A percentile compares a stretch with the other conserved stretches of the same genome.
These are phyloP conservation scores for Discostella stelligeroides DNA, from an alignment of 108 stramenopile species.

Conservation along the genomic window DNA sequence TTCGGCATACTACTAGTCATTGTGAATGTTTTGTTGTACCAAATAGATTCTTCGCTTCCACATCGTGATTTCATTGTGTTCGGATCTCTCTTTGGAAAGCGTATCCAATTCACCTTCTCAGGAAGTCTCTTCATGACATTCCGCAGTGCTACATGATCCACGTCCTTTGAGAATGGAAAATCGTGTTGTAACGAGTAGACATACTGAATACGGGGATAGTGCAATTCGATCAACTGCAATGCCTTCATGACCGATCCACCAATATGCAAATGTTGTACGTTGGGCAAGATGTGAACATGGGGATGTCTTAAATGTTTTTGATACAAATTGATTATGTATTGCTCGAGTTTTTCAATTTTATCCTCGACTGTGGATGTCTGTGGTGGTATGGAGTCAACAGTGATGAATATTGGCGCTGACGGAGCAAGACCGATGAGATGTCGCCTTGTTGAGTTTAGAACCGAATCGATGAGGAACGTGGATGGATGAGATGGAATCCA, in stretches of 20 bases:
- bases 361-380: not conserved
- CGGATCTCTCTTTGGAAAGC: conserved; percentile 1
- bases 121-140: conserved; percentile 23
- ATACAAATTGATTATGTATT: conserved; percentile 11
- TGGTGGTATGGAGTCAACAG: conserved; percentile 12
- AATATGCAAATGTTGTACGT: conserved; percentile 23
- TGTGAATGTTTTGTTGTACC: not conserved
- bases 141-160: conserved; percentile 23
- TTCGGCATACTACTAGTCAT: not conserved
- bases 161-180: conserved; percentile 18
- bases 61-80: not conserved
- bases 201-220: conserved; percentile 18
- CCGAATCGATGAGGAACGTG: conserved; percentile 5
- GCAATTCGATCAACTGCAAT: conserved; percentile 14
- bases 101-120: conserved; percentile 16
- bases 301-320: conserved; percentile 12
- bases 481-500: conserved; percentile 23
- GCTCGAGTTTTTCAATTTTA: conserved; percentile 17
- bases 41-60: conserved; percentile 7
- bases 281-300: conserved; percentile 20
- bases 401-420: conserved; percentile 25
- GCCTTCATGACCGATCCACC: conserved; percentile 37
- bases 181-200: conserved; percentile 41
- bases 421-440: conserved; percentile 11
- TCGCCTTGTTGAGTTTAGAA: conserved; percentile 9